Base-by-base conservation (phyloP, 768 basidiomycete species). In the Gloeostereum incarnatum region DNA sequence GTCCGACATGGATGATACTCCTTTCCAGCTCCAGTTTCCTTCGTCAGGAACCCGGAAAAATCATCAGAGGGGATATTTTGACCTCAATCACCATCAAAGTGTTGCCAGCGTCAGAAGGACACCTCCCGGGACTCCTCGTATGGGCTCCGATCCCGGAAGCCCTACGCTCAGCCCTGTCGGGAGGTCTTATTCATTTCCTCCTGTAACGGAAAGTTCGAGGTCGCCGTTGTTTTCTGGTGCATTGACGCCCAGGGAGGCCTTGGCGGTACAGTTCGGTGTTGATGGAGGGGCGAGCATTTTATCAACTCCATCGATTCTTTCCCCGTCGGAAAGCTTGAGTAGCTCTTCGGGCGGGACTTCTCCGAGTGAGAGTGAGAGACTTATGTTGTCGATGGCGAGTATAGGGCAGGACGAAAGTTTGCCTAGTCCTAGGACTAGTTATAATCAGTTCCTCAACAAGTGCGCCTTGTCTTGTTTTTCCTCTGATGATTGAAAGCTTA, bases 391-490 rank as follows among this genome's bases (percentile, higher is more conserved):
- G 31, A 14, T n/a, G 30, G 35, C 23, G 49, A 47, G 4, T 48
- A 45, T 20, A 40, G n/a, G n/a, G n/a, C n/a, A n/a, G n/a, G n/a
- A n/a, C n/a, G 45, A n/a, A 39, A 29, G 26, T 19, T 14, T 33
- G 23, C 36, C 36, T 29, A 57, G 50, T 43, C 59, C 63, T n/a
- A 51, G 59, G 16, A 60, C 65, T 17, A 65, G 65, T 44, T 84
- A 85, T 51, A 66, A 63, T 43, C 68, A 73, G 42, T 75, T 87
- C 43, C 53, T 87, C 41, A 73, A 74, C 56, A 75, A 65, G 83
- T 83, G 48, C 32, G 75, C 66, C 11, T 22, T 34, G 30, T 35
- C 36, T 41, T 32, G 17, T 27, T 38, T 41, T 43, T 49, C 20
- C 40, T 43, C 35, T n/a, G 31, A 35, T 24, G 36, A 31, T 39